These are phyloP conservation scores for Kwoniella sp. DNA, from an alignment of 768 basidiomycete species.

Conservation along the genomic window DNA sequence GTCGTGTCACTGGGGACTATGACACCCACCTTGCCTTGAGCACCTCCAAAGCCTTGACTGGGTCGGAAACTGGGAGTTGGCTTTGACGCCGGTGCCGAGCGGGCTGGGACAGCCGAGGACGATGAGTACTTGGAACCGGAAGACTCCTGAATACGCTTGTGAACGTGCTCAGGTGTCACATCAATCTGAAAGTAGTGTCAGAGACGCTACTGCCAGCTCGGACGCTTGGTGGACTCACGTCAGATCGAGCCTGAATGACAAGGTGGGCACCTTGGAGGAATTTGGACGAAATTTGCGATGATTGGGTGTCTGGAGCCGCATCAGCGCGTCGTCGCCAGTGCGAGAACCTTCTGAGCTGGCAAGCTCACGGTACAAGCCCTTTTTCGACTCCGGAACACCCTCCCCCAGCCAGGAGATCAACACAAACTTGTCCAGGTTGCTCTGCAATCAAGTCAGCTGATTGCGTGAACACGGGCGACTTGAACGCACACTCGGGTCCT, in stretches of 20 bases:
- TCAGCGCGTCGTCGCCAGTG: background rate
- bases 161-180: slow-evolving; percentile 72
- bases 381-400: slow-evolving; percentile 85
- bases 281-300: slow-evolving; percentile 64
- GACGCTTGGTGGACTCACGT: slow-evolving; percentile 10
- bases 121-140: slow-evolving; percentile 86
- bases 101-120: slow-evolving; percentile 56
- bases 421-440: slow-evolving; percentile 80
- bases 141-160: slow-evolving; percentile 78
- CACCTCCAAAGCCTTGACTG: slow-evolving; percentile 38
- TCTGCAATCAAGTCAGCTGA: slow-evolving; percentile 53
- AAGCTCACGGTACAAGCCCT: slow-evolving; percentile 71
- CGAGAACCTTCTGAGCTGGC: background rate
- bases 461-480: background rate
- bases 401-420: slow-evolving; percentile 98
- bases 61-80: slow-evolving; percentile 65
- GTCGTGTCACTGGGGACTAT: background rate
- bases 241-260: slow-evolving; percentile 46
- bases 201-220: background rate
- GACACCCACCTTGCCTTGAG: slow-evolving; percentile 37
- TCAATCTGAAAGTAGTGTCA: slow-evolving; percentile 58
- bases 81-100: slow-evolving; percentile 56
- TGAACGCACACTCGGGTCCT: slow-evolving; percentile 70
- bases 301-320: slow-evolving; percentile 60
- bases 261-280: slow-evolving; percentile 67